Percentiles rank a stretch among this genome's conserved stretches.
Evolutionary conservation across 2,329 filamentous ascomycete genomes (phyloP).

Genomic region (Verticillium alfalfae): DNA sequence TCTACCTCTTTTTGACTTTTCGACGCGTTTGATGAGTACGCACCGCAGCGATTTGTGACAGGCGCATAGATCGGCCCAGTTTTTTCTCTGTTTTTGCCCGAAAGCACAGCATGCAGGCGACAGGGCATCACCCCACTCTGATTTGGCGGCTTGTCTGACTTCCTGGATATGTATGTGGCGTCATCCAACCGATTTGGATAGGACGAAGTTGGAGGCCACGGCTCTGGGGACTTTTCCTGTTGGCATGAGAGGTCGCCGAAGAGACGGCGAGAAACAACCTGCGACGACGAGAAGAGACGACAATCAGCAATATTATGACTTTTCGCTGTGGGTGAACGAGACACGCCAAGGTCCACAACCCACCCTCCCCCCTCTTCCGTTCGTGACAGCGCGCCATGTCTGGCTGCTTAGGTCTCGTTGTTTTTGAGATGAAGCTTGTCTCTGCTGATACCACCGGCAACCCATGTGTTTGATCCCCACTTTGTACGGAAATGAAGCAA

Average conservation of each 20-base stretch:
- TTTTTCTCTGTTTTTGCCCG: neutral
- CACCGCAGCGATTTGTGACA: neutral
- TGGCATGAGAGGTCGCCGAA: neutral
- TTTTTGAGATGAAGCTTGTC: neutral
- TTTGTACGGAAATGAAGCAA: neutral
- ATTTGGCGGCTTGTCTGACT: neutral
- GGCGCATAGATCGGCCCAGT: neutral
- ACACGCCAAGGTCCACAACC: neutral
- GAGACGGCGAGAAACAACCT: neutral
- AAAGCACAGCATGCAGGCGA: neutral
- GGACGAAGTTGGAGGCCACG: neutral
- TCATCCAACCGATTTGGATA: neutral
- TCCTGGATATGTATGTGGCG: neutral
- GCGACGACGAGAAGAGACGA: neutral
- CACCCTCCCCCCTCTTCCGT: neutral
- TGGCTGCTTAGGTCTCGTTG: neutral
- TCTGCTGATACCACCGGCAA: neutral
- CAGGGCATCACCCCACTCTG: neutral
- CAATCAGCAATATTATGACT: neutral
- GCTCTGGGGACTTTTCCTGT: neutral
- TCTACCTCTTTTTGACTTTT: neutral
- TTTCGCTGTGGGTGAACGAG: neutral
- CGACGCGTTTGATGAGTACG: neutral
- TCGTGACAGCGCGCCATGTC: neutral
- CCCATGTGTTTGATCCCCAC: neutral